Evolutionary conservation across 768 basidiomycete genomes (phyloP).

Genomic region (Nidula microcarpa): DNA sequence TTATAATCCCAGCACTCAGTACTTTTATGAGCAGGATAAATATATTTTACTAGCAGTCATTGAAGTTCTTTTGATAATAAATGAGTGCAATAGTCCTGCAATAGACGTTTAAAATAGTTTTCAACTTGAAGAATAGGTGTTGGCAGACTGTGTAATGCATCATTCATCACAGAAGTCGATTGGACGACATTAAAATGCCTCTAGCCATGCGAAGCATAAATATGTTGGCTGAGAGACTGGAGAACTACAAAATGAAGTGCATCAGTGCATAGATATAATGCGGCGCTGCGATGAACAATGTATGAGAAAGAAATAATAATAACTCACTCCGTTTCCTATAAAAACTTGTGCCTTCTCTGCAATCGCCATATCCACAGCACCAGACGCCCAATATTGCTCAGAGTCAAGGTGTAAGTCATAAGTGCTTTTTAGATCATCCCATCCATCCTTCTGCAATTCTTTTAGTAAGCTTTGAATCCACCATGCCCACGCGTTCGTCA

Average conservation of each 20-base stretch:
- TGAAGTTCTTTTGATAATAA: too few species aligned
- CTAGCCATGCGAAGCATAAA: constrained; percentile 41
- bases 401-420: constrained; percentile 28
- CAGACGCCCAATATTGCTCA: constrained; percentile 42
- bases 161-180: constrained; percentile 42
- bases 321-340: constrained; percentile 55
- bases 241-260: too few species aligned
- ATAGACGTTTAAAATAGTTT: too few species aligned
- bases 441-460: constrained; percentile 41
- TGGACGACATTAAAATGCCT: constrained; percentile 33
- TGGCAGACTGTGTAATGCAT: too few species aligned
- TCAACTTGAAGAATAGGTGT: too few species aligned
- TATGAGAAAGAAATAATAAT: constrained; percentile 3
- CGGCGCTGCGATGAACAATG: neutral
- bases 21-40: too few species aligned
- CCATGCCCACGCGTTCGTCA: constrained; percentile 49
- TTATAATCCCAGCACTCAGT: too few species aligned
- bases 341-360: constrained; percentile 56
- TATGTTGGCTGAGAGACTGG: constrained; percentile 48
- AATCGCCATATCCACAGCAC: constrained; percentile 59
- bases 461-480: constrained; percentile 32
- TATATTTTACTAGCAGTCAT: too few species aligned
- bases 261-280: too few species aligned
- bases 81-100: too few species aligned
- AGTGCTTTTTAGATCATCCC: constrained; percentile 43